A percentile compares a stretch with the other conserved stretches of the same genome.
phyloP scores from a whole-genome alignment of 192 early-diverging fungal genomes.

The Phycomyces nitens region DNA sequence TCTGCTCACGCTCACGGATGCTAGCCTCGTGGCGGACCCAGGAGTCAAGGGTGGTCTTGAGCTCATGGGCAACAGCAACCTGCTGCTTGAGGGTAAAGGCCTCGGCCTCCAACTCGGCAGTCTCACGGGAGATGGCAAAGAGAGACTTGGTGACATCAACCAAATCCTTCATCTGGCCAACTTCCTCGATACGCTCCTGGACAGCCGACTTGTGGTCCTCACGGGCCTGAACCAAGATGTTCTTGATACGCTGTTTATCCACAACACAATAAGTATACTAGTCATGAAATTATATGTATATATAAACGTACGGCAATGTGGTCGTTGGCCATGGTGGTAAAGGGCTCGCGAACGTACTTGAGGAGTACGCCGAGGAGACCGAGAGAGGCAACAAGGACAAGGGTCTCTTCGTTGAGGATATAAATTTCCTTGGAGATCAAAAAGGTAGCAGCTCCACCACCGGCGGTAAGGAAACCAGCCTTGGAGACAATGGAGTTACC shows the following conservation, averaged over 20 bases:
- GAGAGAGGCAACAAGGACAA: slow-evolving; percentile 77
- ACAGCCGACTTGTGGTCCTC: slow-evolving; percentile 90
- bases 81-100: slow-evolving; percentile 94
- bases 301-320: slow-evolving; percentile 37
- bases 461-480: slow-evolving; percentile 81
- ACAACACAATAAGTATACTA: background rate
- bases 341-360: slow-evolving; percentile 77
- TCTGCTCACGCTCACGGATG: slow-evolving; percentile 92
- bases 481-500: slow-evolving; percentile 86
- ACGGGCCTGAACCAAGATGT: slow-evolving; percentile 78
- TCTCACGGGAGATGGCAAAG: slow-evolving; percentile 93
- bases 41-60: slow-evolving; percentile 86
- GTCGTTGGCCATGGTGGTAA: slow-evolving; percentile 70
- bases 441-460: slow-evolving; percentile 80
- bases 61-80: slow-evolving; percentile 72
- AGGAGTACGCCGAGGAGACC: slow-evolving; percentile 78
- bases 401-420: slow-evolving; percentile 89
- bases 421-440: slow-evolving; percentile 98
- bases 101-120: slow-evolving; percentile 90
- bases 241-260: slow-evolving; percentile 68
- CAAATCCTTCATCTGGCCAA: slow-evolving; percentile 89
- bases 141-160: slow-evolving; percentile 91
- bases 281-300: background rate
- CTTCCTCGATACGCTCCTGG: slow-evolving; percentile 82
- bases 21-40: slow-evolving; percentile 96